phyloP scores from a whole-genome alignment of 768 basidiomycete species.

The Naganishia vishniacii region DNA sequence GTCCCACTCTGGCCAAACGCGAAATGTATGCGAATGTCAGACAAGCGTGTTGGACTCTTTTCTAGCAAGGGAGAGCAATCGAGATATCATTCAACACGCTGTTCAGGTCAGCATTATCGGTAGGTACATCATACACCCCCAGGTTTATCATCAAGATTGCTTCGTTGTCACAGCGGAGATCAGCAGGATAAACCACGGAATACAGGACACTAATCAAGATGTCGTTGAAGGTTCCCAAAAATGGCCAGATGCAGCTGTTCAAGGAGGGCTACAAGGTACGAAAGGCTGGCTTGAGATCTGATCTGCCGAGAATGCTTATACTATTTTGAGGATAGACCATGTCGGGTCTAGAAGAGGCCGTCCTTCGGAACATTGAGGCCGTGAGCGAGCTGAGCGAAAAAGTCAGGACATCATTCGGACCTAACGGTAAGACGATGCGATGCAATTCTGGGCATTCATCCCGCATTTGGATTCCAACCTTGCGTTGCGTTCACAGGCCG shows the following conservation, averaged over 20 bases:
- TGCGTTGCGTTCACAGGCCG: constrained; percentile 57
- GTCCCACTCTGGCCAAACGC: too few species aligned
- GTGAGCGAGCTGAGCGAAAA: constrained; percentile 92
- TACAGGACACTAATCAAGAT: constrained; percentile 50
- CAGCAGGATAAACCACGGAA: too few species aligned
- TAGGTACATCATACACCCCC: neutral
- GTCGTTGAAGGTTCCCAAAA: constrained; percentile 91
- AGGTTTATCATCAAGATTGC: neutral
- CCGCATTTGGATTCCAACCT: neutral
- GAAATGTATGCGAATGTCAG: too few species aligned
- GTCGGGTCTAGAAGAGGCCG: constrained; percentile 91
- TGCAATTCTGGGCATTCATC: neutral
- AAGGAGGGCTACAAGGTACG: constrained; percentile 92
- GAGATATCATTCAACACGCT: too few species aligned
- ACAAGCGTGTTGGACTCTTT: neutral
- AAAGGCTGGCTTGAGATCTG: constrained; percentile 15
- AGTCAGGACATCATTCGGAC: constrained; percentile 91
- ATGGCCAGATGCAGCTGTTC: constrained; percentile 83
- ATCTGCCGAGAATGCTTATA: neutral
- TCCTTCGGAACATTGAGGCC: constrained; percentile 90
- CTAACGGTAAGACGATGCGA: constrained; percentile 64
- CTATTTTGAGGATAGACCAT: constrained; percentile 52
- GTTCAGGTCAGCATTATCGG: neutral
- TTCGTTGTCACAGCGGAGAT: too few species aligned
- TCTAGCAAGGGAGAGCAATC: neutral